phyloP scores from a whole-genome alignment of 2,329 filamentous ascomycete species.

The Hypoxylon sp. region DNA sequence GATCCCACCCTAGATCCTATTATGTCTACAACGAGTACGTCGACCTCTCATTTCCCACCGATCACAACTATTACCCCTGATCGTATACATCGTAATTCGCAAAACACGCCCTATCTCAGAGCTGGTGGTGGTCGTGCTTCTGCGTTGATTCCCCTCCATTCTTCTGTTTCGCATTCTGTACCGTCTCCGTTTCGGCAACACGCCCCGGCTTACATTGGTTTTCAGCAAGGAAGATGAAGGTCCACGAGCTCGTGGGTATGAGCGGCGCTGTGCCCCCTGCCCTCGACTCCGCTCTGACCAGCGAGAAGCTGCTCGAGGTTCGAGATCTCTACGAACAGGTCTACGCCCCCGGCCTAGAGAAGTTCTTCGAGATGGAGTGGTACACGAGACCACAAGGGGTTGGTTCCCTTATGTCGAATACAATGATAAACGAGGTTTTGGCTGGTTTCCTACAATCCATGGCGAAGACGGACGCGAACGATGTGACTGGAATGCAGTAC shows the following conservation, averaged over 20 bases:
- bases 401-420: slow-evolving; percentile 60
- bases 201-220: slow-evolving; percentile 54
- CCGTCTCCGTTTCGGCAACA: slow-evolving; percentile 44
- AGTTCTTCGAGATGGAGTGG: slow-evolving; percentile 85
- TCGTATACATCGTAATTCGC: slow-evolving; percentile 52
- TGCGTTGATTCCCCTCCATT: slow-evolving; percentile 49
- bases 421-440: slow-evolving; percentile 71
- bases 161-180: slow-evolving; percentile 41
- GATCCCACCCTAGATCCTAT: slow-evolving; percentile 70
- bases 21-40: slow-evolving; percentile 50
- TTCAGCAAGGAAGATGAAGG: slow-evolving; percentile 71
- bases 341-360: slow-evolving; percentile 77
- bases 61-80: slow-evolving; percentile 41
- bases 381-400: slow-evolving; percentile 64
- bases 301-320: slow-evolving; percentile 69
- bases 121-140: slow-evolving; percentile 62
- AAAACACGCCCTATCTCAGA: slow-evolving; percentile 61
- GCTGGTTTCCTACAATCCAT: slow-evolving; percentile 69
- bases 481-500: slow-evolving; percentile 61
- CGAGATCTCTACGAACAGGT: slow-evolving; percentile 77
- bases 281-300: slow-evolving; percentile 60
- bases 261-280: slow-evolving; percentile 68
- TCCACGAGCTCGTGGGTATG: slow-evolving; percentile 74
- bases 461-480: slow-evolving; percentile 57
- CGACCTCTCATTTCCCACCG: slow-evolving; percentile 45